Base-by-base conservation (phyloP, 1,284 basidiomycete genomes). In the Termitomyces sp. region DNA sequence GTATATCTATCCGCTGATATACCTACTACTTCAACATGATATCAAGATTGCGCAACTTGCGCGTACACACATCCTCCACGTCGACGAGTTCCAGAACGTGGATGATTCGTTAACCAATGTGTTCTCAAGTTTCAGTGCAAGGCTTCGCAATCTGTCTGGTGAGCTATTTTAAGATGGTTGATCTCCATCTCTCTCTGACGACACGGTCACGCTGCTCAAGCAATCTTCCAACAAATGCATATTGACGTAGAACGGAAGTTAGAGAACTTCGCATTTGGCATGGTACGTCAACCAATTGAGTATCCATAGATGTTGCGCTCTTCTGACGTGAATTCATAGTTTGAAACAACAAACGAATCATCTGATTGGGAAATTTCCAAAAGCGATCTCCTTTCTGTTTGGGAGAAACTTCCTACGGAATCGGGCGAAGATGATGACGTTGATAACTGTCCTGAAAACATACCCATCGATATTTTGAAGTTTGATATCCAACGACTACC, bases 161-260 rank as follows among this genome's bases (percentile, higher is more conserved):
- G 19, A 16, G 34, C 24, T 14, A 2, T 8, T 24, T 16, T 13
- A 31, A 26, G 9, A 14, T n/a, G n/a, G n/a, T n/a, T 30, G 26
- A 10, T 14, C 13, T 7, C 9, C 13, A 34, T 19, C 8, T 40
- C 16, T 24, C 9, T 9, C 26, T 37, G 28, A 41, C 6, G 7
- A 9, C 4, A n/a, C n/a, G n/a, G n/a, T n/a, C n/a, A n/a, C n/a
- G n/a, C n/a, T n/a, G n/a, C n/a, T 43, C 30, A 19, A 54, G 53
- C 53, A 14, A 47, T 33, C 7, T 54, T 54, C 37, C 16, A 46
- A 33, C 53, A 54, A 19, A 54, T 50, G 47, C 38, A 50, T n/a
- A n/a, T 53, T 26, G 39, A 49, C 8, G 5, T 30, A 1, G 33
- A 28, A 19, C 16, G 5, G 10, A n/a, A 46, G 6, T 46, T 54